Base-by-base conservation (phyloP, 441 rosid species). In the Gossypium gossypioides region DNA sequence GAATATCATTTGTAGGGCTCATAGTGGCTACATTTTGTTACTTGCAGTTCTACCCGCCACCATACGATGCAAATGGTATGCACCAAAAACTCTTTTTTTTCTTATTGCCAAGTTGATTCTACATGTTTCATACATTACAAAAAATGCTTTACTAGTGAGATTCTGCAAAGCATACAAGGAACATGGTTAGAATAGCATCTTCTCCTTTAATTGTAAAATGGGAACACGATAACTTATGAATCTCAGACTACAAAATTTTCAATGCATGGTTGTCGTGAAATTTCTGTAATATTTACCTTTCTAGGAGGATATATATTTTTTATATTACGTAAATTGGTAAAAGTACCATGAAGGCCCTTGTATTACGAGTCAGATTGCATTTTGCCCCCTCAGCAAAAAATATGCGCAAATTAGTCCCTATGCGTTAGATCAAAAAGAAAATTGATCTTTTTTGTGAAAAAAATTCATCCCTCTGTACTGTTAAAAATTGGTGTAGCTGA, bases 11-110 rank as follows among this genome's bases (percentile, higher is more conserved):
- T 72, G 78, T 84, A 93, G 97, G 97, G 55, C 85, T 87, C 6
- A 72, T 69, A 18, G 79, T 86, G 37, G 83, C 97, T 40, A 75
- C 87, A 16, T 75, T 88, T 77, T 91, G 92, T 78, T 91, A 93
- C 78, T 84, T 87, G 82, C 97, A 89, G 74, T 91, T 89, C 84
- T 93, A 91, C 48, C 91, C 98, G 8, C 89, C 90, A 22, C 96
- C 98, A 6, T 80, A 88, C 78, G 77, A 87, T 73, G 80, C 79
- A 8, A 78, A 89, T 75, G 91, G 96, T 90, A 71, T 6, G 66
- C 50, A 71, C 42, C 56, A 15, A n/a, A 42, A n/a, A 62, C 24
- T 25, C 24, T 48, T 3, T 64, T 73, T 54, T 12, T 8, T 9
- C 34, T 66, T n/a, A 37, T 52, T 34, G 22, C 15, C 7, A 48